Evolutionary conservation across 2,329 filamentous ascomycete species (phyloP), one percentile per base, ranked within the genome.

Genomic region (Leptographium lundbergii): DNA sequence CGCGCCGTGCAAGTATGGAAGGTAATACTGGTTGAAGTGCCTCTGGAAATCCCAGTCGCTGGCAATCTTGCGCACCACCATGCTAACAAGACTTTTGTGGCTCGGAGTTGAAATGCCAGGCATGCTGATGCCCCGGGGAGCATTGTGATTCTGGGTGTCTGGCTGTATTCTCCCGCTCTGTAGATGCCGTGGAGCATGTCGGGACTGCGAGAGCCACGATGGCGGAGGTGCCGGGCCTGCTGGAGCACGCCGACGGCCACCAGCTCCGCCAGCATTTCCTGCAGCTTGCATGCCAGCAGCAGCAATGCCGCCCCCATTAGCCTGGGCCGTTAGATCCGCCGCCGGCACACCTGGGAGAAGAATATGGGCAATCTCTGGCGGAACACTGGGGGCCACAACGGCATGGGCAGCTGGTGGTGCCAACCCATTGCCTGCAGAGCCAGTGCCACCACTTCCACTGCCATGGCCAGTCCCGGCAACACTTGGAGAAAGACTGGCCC

Each of bases 141-240:
- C 19, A 47, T 19, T 6, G 32, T 34, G 10, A 6, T 34, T 34
- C 32, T 34, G 32, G 32, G 32, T 25, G 47, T 7, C 11, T n/a
- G 22, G 14, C 48, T 17, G n/a, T 36, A 9, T n/a, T 13, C 27
- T 27, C 25, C 6, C 19, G 24, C n/a, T 19, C 1, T 27, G 24
- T 42, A 36, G 14, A 7, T 56, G 62, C 17, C 54, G 36, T 54
- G 59, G 67, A 10, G 64, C 67, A 62, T 68, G 63, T 59, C 58
- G 67, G 2, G 71, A 72, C 60, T 67, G 64, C 61, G 72, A 63
- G 59, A 75, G 67, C 82, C 82, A 86, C 66, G 80, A 84, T 45
- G 74, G 74, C 2, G 82, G 82, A 25, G 82, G 77, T 29, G 81
- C 76, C 25, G 82, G 82, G 0, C 82, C 82, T 2, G 82, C 75